These are phyloP conservation scores for Phytophthora niederhauseri DNA, from an alignment of 352 stramenopile genomes.

Conservation along the genomic window DNA sequence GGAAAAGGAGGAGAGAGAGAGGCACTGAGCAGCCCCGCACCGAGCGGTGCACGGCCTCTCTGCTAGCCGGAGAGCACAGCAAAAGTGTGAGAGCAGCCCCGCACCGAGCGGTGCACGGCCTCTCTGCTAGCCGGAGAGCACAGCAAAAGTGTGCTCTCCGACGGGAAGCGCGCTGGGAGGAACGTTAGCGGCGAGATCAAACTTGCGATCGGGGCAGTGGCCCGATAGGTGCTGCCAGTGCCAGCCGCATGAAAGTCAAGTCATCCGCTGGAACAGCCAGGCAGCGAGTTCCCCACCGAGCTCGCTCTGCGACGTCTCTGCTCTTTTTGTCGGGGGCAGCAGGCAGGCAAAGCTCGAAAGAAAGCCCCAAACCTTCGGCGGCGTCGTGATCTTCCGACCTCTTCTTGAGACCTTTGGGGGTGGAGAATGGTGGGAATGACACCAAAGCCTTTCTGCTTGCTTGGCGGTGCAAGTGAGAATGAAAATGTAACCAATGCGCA, in stretches of 20 bases:
- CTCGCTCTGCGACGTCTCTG: conserved; percentile 13
- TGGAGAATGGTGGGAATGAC: background rate
- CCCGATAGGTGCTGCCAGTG: background rate
- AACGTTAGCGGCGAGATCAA: background rate
- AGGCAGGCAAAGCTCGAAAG: conserved; percentile 15
- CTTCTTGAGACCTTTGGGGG: conserved; percentile 4
- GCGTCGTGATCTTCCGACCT: conserved; percentile 35
- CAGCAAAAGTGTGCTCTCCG: background rate
- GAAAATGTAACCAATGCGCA: conserved; percentile 9
- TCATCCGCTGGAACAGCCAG: conserved; percentile 13
- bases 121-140: conserved; percentile 1
- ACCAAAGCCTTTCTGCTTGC: conserved; percentile 11
- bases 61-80: too few relatives aligned
- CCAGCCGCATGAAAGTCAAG: conserved; percentile 6
- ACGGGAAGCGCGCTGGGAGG: conserved; percentile 1
- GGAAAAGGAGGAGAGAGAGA: conserved; percentile 8
- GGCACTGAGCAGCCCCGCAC: too few relatives aligned
- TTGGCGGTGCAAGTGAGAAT: background rate
- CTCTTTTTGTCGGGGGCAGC: conserved; percentile 9
- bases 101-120: too few relatives aligned
- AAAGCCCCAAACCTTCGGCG: conserved; percentile 26
- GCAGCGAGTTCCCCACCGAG: conserved; percentile 11
- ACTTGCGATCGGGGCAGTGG: conserved; percentile 7
- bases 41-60: too few relatives aligned
- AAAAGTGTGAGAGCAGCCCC: too few relatives aligned